phyloP scores from a whole-genome alignment of 2,329 filamentous ascomycete genomes.

The Colletotrichum sp. region DNA sequence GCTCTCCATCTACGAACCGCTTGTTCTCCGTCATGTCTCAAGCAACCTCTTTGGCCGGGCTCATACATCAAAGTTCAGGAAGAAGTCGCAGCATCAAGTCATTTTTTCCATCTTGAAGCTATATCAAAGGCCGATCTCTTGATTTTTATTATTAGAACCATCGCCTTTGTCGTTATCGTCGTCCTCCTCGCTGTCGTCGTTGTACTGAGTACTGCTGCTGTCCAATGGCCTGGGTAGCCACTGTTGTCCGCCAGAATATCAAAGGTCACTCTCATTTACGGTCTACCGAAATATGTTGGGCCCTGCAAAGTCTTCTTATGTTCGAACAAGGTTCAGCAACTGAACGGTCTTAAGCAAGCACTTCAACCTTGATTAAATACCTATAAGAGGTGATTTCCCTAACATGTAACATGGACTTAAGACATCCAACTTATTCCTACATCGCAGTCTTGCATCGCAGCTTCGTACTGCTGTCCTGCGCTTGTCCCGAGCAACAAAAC shows the following conservation, averaged over 20 bases:
- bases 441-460: background rate
- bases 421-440: background rate
- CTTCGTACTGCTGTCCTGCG: background rate
- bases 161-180: too few species aligned
- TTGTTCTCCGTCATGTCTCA: background rate
- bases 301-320: background rate
- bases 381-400: background rate
- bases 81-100: background rate
- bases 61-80: background rate
- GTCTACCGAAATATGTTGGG: background rate
- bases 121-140: too few species aligned
- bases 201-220: too few species aligned
- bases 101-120: background rate
- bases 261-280: background rate
- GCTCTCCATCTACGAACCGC: background rate
- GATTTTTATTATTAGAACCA: too few species aligned
- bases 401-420: background rate
- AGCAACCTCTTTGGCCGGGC: background rate
- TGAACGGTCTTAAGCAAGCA: background rate
- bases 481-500: background rate
- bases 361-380: background rate
- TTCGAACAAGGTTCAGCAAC: background rate
- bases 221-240: too few species aligned
- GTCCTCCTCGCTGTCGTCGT: too few species aligned
- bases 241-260: too few species aligned